A percentile compares a stretch with the other conserved stretches of the same genome.
Conservation (phyloP, 768 basidiomycete genomes). For the Lentinula sp. region DNA sequence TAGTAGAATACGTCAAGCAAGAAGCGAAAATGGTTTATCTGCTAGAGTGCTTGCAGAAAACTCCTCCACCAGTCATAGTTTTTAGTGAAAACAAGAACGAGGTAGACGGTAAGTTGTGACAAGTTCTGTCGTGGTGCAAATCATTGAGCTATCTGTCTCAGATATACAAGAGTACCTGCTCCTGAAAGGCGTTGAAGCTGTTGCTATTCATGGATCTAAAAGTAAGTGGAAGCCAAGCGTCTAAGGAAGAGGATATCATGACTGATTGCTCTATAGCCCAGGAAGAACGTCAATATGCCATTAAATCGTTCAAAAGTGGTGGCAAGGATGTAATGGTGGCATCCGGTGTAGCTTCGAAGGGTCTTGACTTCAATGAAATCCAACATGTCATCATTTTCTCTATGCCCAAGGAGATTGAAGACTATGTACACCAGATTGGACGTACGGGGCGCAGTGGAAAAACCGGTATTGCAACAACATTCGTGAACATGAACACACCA, state of each 20-base stretch:
- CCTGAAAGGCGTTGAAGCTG: slow-evolving; percentile 95
- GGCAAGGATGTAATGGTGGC: slow-evolving; percentile 99
- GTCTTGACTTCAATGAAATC: slow-evolving; percentile 97
- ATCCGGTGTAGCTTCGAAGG: slow-evolving; percentile 95
- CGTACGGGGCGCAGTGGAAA: slow-evolving; percentile 97
- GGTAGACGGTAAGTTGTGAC: slow-evolving; percentile 71
- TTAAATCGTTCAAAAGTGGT: slow-evolving; percentile 95
- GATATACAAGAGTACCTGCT: slow-evolving; percentile 98
- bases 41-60: slow-evolving; percentile 96
- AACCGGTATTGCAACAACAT: slow-evolving; percentile 98
- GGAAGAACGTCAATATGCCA: slow-evolving; percentile 98
- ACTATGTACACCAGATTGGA: slow-evolving; percentile 99
- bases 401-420: slow-evolving; percentile 99
- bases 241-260: not conserved
- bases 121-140: not conserved
- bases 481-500: slow-evolving; percentile 95
- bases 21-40: slow-evolving; percentile 99
- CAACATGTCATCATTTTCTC: slow-evolving; percentile 99
- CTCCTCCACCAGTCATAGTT: slow-evolving; percentile 94
- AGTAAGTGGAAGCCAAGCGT: slow-evolving; percentile 40
- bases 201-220: slow-evolving; percentile 97
- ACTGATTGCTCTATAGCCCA: slow-evolving; percentile 55
- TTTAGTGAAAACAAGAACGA: slow-evolving; percentile 99
- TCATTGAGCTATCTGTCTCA: slow-evolving; percentile 19
- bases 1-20: slow-evolving; percentile 98